phyloP scores from a whole-genome alignment of 495 filamentous ascomycete genomes.

The Extremus antarcticus region DNA sequence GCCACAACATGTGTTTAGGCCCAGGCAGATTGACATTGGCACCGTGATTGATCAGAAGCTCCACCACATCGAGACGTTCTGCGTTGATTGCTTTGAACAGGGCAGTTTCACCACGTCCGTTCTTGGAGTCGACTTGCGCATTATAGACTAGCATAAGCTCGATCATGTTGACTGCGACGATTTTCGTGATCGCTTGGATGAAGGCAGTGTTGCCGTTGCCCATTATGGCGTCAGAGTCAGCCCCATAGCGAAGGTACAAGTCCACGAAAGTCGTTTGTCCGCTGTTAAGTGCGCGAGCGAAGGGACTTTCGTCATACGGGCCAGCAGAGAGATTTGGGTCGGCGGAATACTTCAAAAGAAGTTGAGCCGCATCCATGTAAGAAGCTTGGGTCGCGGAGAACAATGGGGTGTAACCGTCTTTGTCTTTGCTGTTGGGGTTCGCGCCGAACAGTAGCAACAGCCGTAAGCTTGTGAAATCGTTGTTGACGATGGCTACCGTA shows the following conservation, averaged over 20 bases:
- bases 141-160: slow-evolving; percentile 40
- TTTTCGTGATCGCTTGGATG: slow-evolving; percentile 39
- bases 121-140: slow-evolving; percentile 42
- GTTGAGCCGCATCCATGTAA: slow-evolving; percentile 34
- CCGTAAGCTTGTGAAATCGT: slow-evolving; percentile 38
- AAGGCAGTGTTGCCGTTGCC: slow-evolving; percentile 38
- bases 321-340: slow-evolving; percentile 38
- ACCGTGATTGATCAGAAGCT: slow-evolving; percentile 27
- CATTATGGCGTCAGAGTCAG: slow-evolving; percentile 34
- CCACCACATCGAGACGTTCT: slow-evolving; percentile 28
- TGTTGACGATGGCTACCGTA: slow-evolving; percentile 33
- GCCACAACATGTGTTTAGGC: slow-evolving; percentile 43
- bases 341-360: slow-evolving; percentile 42
- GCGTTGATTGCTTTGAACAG: slow-evolving; percentile 36
- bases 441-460: slow-evolving; percentile 41
- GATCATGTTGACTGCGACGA: slow-evolving; percentile 31
- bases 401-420: slow-evolving; percentile 34
- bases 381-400: slow-evolving; percentile 34
- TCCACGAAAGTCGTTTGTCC: slow-evolving; percentile 36
- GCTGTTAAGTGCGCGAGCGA: slow-evolving; percentile 29
- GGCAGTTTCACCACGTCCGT: slow-evolving; percentile 38
- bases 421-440: slow-evolving; percentile 36
- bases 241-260: slow-evolving; percentile 39
- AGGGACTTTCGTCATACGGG: slow-evolving; percentile 32
- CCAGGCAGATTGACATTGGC: slow-evolving; percentile 39